Base-by-base conservation (phyloP, 352 stramenopile species). In the Phytophthora palmivora region DNA sequence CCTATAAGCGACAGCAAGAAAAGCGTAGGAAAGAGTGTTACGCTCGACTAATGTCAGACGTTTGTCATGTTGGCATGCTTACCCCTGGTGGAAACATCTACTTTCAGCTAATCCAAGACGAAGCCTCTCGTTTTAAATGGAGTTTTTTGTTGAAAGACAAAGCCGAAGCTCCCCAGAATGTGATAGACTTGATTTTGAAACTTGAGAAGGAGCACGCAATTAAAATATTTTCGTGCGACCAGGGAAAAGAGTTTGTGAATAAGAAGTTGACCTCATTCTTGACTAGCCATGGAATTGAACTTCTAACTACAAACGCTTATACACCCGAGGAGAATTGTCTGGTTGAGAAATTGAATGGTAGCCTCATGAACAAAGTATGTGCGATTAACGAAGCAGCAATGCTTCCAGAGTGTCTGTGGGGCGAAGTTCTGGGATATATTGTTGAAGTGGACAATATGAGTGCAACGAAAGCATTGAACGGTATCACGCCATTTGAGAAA, bases 221-320 rank as follows among this genome's bases (percentile, higher is more conserved):
- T 11, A 54, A 33, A 14, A 42, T 43, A 6, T 54, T 54, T 6
- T 54, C 46, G 4, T 42, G 46, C 19, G 46, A 43, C 18, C 33
- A 53, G 9, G 46, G 46, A 1, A 14, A 39, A 21, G 30, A 43
- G 11, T 53, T 54, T n/a, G 28, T 42, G 11, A 54, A 33, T 18
- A 43, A 42, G 2, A 19, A 8, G 6, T 11, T 54, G 18, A 43
- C 18, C 9, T 6, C 30, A 1, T 43, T 54, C 15, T 6, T 54
- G 0, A 28, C 4, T 22, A 19, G 2, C 6, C 32, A 15, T 14
- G 30, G 32, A 10, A 54, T 54, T 10, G 14, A 54, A 38, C 28
- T 41, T n/a, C n/a, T n/a, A n/a, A n/a, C n/a, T n/a, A n/a, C n/a
- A n/a, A n/a, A n/a, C n/a, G n/a, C n/a, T n/a, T n/a, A n/a, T n/a